Percentiles rank a stretch among this genome's conserved stretches.
Conservation (phyloP, 306 rosid genomes). For the Sesbania bispinosa region DNA sequence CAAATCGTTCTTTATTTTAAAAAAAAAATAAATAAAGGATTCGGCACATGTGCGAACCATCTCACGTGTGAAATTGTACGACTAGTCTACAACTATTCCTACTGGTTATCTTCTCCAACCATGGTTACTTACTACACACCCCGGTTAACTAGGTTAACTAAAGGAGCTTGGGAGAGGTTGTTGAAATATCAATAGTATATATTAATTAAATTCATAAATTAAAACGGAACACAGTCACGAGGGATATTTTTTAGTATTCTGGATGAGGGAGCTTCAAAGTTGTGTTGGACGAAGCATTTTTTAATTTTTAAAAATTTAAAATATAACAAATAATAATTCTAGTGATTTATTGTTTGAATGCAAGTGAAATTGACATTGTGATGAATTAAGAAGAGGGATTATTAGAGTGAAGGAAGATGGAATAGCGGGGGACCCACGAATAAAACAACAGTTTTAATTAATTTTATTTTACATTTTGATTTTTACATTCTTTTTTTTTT, state of each 20-base stretch:
- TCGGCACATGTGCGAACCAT: slow-evolving; percentile 11
- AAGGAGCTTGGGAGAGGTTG: slow-evolving; percentile 5
- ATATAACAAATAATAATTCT: too few relatives aligned
- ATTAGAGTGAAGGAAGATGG: too few relatives aligned
- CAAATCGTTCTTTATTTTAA: not conserved
- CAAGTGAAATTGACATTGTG: too few relatives aligned
- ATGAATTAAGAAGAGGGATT: too few relatives aligned
- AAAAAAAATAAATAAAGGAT: not conserved
- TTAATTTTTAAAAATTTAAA: too few relatives aligned
- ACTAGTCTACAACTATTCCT: not conserved
- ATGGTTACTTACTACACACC: slow-evolving; percentile 25
- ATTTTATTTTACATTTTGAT: too few relatives aligned
- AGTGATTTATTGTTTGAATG: too few relatives aligned
- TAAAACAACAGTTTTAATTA: too few relatives aligned
- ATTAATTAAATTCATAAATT: not conserved
- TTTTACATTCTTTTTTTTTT: too few relatives aligned
- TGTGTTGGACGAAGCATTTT: not conserved
- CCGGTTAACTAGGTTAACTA: slow-evolving; percentile 23
- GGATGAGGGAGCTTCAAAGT: not conserved
- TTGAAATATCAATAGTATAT: slow-evolving; percentile 16
- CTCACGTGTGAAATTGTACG: slow-evolving; percentile 27
- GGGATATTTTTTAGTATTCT: not conserved
- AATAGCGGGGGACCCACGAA: too few relatives aligned
- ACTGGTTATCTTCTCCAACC: slow-evolving; percentile 20
- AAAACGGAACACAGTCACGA: not conserved